Percentiles rank a stretch among this genome's conserved stretches.
phyloP scores from a whole-genome alignment of 495 filamentous ascomycete species.

The Xylona heveae region DNA sequence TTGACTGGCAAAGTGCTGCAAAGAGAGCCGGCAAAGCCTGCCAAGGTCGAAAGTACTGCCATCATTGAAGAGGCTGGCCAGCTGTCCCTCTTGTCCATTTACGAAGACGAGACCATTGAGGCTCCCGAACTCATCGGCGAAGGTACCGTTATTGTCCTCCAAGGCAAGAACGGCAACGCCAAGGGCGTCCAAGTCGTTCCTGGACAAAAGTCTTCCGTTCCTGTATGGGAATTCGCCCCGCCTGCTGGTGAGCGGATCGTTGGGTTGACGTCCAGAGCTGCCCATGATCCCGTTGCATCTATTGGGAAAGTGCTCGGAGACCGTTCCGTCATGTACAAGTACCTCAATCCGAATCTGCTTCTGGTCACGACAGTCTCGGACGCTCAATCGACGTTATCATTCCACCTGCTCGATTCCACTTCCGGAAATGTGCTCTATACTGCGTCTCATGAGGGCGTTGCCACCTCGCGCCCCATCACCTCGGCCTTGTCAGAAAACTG shows the following conservation, averaged over 20 bases:
- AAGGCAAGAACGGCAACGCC: conserved; percentile 33
- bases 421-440: conserved; percentile 62
- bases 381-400: conserved; percentile 29
- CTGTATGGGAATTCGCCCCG: conserved; percentile 59
- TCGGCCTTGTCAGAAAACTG: conserved; percentile 82
- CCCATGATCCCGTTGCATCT: conserved; percentile 76
- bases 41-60: not conserved
- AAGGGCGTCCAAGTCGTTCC: conserved; percentile 32
- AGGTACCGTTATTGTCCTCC: conserved; percentile 30
- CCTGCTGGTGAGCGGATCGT: conserved; percentile 42
- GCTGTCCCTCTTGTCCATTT: not conserved
- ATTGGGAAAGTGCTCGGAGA: conserved; percentile 87
- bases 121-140: conserved; percentile 1
- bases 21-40: conserved; percentile 3
- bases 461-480: conserved; percentile 50
- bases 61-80: not conserved
- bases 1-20: conserved; percentile 25
- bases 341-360: conserved; percentile 72
- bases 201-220: conserved; percentile 25
- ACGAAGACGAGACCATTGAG: not conserved
- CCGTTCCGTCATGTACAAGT: conserved; percentile 89
- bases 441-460: conserved; percentile 47
- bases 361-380: conserved; percentile 51
- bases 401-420: conserved; percentile 73
- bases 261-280: conserved; percentile 39